Evolutionary conservation across 1,139 yeast species (phyloP).

Genomic region (Debaryomyces robertsiae): DNA sequence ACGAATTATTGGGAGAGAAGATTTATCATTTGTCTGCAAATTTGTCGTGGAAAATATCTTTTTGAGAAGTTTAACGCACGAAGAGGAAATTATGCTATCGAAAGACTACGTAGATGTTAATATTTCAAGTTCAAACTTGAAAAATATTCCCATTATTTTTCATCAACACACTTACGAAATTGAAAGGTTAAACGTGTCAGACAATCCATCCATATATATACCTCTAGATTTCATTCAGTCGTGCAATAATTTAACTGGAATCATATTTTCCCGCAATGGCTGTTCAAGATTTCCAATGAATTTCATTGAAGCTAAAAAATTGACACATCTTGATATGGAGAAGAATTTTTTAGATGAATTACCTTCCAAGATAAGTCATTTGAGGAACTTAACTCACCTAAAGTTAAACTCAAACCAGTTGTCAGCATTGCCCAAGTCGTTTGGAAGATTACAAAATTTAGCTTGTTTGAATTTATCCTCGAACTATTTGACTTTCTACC

Average conservation of each 20-base stretch:
- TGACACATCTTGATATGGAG: slow-evolving; percentile 74
- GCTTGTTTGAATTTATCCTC: slow-evolving; percentile 74
- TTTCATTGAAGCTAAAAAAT: slow-evolving; percentile 65
- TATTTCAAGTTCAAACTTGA: slow-evolving; percentile 71
- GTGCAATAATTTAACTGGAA: slow-evolving; percentile 67
- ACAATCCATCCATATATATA: slow-evolving; percentile 81
- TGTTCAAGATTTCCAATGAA: slow-evolving; percentile 74
- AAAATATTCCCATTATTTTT: slow-evolving; percentile 81
- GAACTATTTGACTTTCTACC: slow-evolving; percentile 70
- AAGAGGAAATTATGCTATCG: slow-evolving; percentile 64
- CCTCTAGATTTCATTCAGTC: slow-evolving; percentile 87
- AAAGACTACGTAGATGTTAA: slow-evolving; percentile 76
- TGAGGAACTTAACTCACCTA: slow-evolving; percentile 56
- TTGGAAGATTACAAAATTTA: slow-evolving; percentile 58
- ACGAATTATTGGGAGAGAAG: slow-evolving; percentile 83
- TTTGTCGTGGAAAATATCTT: slow-evolving; percentile 77
- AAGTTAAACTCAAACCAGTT: slow-evolving; percentile 76
- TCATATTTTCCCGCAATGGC: slow-evolving; percentile 74
- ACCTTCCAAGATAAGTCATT: slow-evolving; percentile 58
- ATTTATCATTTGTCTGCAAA: slow-evolving; percentile 81
- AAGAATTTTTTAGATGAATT: slow-evolving; percentile 71
- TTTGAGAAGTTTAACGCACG: slow-evolving; percentile 66
- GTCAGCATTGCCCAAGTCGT: slow-evolving; percentile 61
- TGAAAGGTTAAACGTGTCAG: slow-evolving; percentile 78
- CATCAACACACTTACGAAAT: slow-evolving; percentile 83